A percentile compares a stretch with the other conserved stretches of the same genome.
Conservation (phyloP, 305 asterid genomes). For the Fraxinus floribunda region DNA sequence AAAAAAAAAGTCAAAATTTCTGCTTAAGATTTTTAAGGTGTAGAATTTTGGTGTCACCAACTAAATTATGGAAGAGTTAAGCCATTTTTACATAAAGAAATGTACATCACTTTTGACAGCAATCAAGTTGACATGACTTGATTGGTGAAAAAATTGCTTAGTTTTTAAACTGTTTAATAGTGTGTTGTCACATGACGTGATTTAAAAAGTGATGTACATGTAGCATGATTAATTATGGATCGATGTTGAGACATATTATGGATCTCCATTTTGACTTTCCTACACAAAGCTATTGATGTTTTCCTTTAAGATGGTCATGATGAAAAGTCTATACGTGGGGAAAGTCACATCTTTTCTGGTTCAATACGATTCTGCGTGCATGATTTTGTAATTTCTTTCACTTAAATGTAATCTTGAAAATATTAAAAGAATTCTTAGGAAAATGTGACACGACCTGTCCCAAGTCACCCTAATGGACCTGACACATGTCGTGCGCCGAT, state of each 20-base stretch:
- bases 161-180: no score
- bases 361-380: background rate
- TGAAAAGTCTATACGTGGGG: background rate
- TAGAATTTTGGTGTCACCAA: background rate
- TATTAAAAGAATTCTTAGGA: background rate
- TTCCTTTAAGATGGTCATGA: background rate
- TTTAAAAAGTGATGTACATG: no score
- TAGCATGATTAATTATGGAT: no score
- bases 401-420: background rate
- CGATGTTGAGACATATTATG: no score
- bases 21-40: background rate
- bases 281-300: background rate
- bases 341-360: background rate
- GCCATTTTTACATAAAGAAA: no score
- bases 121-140: no score
- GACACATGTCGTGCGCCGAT: no score
- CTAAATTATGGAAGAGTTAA: background rate
- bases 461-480: no score
- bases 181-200: no score
- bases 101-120: no score
- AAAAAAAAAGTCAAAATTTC: no score
- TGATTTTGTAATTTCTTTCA: background rate
- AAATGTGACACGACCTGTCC: background rate
- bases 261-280: background rate
- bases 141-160: no score